Base-by-base conservation (phyloP, 257 asterid genomes). In the Petunia axillaris region DNA sequence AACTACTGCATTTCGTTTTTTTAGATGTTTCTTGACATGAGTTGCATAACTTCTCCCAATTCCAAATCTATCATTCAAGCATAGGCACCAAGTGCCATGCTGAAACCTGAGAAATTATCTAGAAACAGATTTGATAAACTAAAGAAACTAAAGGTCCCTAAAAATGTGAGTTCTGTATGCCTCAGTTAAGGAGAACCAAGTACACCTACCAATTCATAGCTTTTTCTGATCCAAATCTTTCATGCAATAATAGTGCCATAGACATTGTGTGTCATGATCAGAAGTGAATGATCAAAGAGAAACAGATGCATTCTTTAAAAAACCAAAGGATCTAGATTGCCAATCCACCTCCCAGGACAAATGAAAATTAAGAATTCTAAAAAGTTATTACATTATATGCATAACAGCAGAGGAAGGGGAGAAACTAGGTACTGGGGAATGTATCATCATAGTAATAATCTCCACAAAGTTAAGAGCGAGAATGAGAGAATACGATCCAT, bases 221-320 rank as follows among this genome's bases (percentile, higher is more conserved):
- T 16, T 4, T 46, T 44, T 46, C 41, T 70, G 35, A 25, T 25
- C 76, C 41, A 44, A 70, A 46, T 70, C 76, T 44, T n/a, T 44
- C 73, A 25, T 39, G 8, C 10, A 70, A 46, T 57, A 15, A 70
- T 2, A 46, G 41, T 46, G 39, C 58, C 58, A 46, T 25, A 48
- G 0, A 70, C 11, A 46, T 46, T 25, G 57, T 10, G n/a, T n/a
- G 14, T 7, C 53, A 16, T 43, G 76, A 46, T 46, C 76, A 70
- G 5, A 70, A 70, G 59, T 2, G 16, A 70, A 70, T 40, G 43
- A 70, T 70, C 76, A 44, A 15, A 8, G 41, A 68, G 76, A 68
- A 67, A 44, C 11, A 70, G 41, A 46, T 70, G 76, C 41, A 70
- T 44, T 70, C 43, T 70, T 70, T 9, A 70, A 52, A 58, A 70